Evolutionary conservation across 306 rosid species (phyloP), one percentile per base, ranked within the genome.

Genomic region (Vigna unguiculata): DNA sequence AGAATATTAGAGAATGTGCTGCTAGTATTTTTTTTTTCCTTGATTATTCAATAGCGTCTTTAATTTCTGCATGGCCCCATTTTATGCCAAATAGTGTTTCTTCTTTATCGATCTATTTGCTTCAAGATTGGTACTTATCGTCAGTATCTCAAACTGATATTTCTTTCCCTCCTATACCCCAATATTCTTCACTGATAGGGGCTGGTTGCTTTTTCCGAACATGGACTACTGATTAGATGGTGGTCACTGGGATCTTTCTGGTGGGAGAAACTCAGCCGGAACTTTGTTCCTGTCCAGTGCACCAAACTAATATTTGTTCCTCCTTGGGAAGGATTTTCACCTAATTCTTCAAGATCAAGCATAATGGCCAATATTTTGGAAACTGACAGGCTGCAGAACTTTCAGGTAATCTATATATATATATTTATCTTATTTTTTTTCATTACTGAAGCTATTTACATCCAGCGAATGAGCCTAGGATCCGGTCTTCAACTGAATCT

Each of bases 281-380:
- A 87, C 82, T 83, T 88, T 66, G 87, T 87, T 80, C 97, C 97
- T 30, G 95, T 95, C 72, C 98, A 90, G 72, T 95, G 97, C 85
- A 95, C 98, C 55, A 95, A 90, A 82, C 85, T 90, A 75, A 92
- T 95, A 49, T 95, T 95, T 80, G 92, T 95, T 78, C 97, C 96
- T 62, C 98, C 98, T 36, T 95, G 98, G 97, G 98, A 95, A 64
- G 98, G 98, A 85, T 92, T 95, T 85, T 95, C 97, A 12, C 96
- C 98, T n/a, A 95, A 92, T 83, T 85, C 96, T 83, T 88, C 96
- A 61, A 89, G 97, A 71, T 89, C 93, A 72, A 95, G 98, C 87
- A 88, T 94, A 69, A 94, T 94, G 92, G 97, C 93, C 55, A 89
- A 83, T 86, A 86, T 93, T 71, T 79, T 81, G 81, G 96, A 85